phyloP scores from a whole-genome alignment of 768 basidiomycete species.

The Pisolithus albus region DNA sequence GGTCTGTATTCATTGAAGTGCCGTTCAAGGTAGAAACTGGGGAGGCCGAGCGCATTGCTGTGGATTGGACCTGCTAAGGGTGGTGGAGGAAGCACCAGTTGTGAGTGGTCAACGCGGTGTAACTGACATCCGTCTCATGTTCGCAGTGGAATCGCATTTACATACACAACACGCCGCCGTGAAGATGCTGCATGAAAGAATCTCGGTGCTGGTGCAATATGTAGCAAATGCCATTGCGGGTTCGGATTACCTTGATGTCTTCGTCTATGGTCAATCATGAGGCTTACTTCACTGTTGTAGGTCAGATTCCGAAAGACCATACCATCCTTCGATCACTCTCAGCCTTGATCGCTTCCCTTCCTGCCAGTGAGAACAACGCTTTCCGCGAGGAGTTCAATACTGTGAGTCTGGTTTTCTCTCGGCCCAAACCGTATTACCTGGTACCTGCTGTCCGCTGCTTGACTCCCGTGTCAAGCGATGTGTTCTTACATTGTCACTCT shows the following conservation, averaged over 20 bases:
- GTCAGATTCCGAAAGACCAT: slow-evolving; percentile 70
- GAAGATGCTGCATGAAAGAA: slow-evolving; percentile 93
- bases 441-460: not conserved
- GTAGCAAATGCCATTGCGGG: slow-evolving; percentile 71
- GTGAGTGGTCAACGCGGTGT: slow-evolving; percentile 39
- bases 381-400: slow-evolving; percentile 89
- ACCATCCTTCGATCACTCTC: slow-evolving; percentile 76
- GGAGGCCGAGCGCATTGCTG: slow-evolving; percentile 97
- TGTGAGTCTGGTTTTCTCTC: slow-evolving; percentile 35
- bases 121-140: not conserved
- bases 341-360: slow-evolving; percentile 81
- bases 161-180: slow-evolving; percentile 92
- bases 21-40: slow-evolving; percentile 91
- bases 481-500: not conserved
- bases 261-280: not conserved
- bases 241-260: slow-evolving; percentile 24
- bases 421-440: not conserved
- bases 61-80: slow-evolving; percentile 91
- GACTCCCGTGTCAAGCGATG: not conserved
- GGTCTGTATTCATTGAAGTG: slow-evolving; percentile 77
- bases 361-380: slow-evolving; percentile 73
- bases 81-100: slow-evolving; percentile 72
- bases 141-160: slow-evolving; percentile 80
- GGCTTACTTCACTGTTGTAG: slow-evolving; percentile 30
- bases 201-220: slow-evolving; percentile 81